Base-by-base conservation (phyloP, 192 early-diverging fungal species). In the Cetraspora pellucida region DNA sequence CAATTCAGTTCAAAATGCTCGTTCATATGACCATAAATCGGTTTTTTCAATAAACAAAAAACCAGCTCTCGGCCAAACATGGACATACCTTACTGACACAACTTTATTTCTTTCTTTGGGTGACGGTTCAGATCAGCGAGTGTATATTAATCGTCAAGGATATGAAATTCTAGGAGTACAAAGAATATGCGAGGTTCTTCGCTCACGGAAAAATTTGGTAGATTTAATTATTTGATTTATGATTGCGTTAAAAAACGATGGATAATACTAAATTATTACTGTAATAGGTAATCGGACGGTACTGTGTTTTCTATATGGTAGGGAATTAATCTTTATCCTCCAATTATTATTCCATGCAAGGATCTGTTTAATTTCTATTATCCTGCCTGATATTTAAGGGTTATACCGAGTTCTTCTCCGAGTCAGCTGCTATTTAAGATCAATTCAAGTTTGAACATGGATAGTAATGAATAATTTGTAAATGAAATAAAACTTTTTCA, bases 21-120 rank as follows among this genome's bases (percentile, higher is more conserved):
- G 27, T 0, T 31, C 63, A n/a, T 43, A 31, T 19, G 45, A 68
- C 21, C 60, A 69, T 3, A 49, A 74, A 16, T 77, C 75, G 27
- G 64, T 77, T 43, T 49, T 69, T 28, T 49, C 75, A 49, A 69
- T 45, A 5, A 69, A 73, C 16, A 74, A 69, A 28, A 77, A 77
- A 54, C 75, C 75, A 23, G 28, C 28, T 73, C 44, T 77, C 16
- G 69, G 69, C 10, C 47, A 37, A 19, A 43, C 75, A 21, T 77
- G 75, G 75, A 77, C 75, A 11, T 69, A 49, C 30, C 27, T 77
- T 19, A 37, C 75, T 10, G 21, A 66, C 16, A 28, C 75, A 73
- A 30, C 23, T 73, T 30, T 77, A 77, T 47, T 58, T 72, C 9
- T 49, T 37, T 50, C 46, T 28, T 52, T 71, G 46, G 27, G n/a